Evolutionary conservation across 148 eudicot species (phyloP).

Genomic region (Arbutus unedo): DNA sequence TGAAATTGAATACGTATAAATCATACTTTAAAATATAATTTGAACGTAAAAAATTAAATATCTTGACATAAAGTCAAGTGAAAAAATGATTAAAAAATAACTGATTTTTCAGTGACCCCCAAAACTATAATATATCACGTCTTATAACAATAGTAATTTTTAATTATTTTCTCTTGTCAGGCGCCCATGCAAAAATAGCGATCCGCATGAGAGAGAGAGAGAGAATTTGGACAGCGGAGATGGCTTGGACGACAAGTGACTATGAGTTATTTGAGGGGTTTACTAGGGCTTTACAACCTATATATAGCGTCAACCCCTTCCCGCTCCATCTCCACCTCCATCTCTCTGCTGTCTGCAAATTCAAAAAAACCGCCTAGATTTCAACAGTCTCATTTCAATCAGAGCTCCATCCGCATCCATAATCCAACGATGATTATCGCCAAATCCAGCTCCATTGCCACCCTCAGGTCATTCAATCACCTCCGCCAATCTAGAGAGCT

Average conservation of each 20-base stretch:
- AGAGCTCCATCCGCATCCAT: background rate
- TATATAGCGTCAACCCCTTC: background rate
- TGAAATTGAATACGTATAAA: too few species aligned
- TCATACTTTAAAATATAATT: too few species aligned
- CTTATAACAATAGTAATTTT: too few species aligned
- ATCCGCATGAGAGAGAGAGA: too few species aligned
- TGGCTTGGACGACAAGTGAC: background rate
- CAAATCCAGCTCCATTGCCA: slow-evolving; percentile 19
- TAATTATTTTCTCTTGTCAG: too few species aligned
- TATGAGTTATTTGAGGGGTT: background rate
- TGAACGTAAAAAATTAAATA: too few species aligned
- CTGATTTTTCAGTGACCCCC: too few species aligned
- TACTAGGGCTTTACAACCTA: background rate
- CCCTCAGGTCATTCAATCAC: slow-evolving; percentile 12
- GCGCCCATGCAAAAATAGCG: background rate
- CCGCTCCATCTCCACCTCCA: background rate
- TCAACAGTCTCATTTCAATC: background rate
- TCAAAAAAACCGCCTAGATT: background rate
- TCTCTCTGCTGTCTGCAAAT: background rate
- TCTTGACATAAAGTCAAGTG: too few species aligned
- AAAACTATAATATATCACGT: too few species aligned
- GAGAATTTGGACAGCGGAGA: background rate
- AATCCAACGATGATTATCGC: slow-evolving; percentile 16
- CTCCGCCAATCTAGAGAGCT: slow-evolving; percentile 10
- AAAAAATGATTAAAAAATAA: too few species aligned